Conservation (phyloP, 768 basidiomycete genomes). For the Neoboletus magnificus region DNA sequence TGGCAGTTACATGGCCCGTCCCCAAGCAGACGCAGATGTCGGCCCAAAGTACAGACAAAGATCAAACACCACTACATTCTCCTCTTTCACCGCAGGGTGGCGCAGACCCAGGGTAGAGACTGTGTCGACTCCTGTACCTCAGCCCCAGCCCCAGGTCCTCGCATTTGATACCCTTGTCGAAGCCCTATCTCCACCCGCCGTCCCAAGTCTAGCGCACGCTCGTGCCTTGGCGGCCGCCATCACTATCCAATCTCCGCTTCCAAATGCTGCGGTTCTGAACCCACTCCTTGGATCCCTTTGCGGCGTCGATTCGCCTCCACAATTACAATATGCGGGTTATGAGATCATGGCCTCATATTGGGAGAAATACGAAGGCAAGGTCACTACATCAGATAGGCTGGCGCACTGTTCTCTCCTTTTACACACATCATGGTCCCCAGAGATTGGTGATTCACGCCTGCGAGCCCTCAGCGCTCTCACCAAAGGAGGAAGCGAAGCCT, state of each 20-base stretch:
- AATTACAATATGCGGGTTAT: constrained; percentile 64
- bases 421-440: constrained; percentile 52
- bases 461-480: constrained; percentile 67
- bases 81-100: constrained; percentile 38
- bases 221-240: constrained; percentile 54
- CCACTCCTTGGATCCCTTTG: constrained; percentile 65
- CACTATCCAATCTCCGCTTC: constrained; percentile 51
- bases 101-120: constrained; percentile 34
- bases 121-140: constrained; percentile 23
- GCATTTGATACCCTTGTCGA: constrained; percentile 48
- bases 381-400: constrained; percentile 56
- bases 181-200: constrained; percentile 47
- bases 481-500: constrained; percentile 53
- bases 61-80: constrained; percentile 43
- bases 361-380: constrained; percentile 50
- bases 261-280: constrained; percentile 49
- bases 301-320: constrained; percentile 45
- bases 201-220: constrained; percentile 65
- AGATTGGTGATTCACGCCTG: constrained; percentile 68
- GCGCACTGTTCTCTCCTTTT: constrained; percentile 65
- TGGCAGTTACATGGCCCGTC: constrained; percentile 28
- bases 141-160: constrained; percentile 24
- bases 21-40: constrained; percentile 31
- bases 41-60: constrained; percentile 34
- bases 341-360: constrained; percentile 71